These are phyloP conservation scores for Pugionium dolabratum DNA, from an alignment of 345 rosid genomes.

Conservation along the genomic window DNA sequence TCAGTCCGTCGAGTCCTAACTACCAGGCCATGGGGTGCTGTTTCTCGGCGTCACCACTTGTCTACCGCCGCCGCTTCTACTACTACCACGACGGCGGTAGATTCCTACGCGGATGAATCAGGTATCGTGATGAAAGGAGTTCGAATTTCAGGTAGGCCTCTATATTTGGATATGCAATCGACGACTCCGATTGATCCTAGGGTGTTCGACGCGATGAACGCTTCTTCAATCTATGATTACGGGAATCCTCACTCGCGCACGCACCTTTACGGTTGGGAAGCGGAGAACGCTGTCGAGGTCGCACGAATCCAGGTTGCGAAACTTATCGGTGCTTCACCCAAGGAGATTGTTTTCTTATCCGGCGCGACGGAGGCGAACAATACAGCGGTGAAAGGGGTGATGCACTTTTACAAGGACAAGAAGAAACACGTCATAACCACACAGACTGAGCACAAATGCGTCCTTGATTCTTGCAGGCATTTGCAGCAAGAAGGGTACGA, in stretches of 20 bases:
- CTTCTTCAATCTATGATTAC: slow-evolving; percentile 62
- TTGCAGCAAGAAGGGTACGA: slow-evolving; percentile 94
- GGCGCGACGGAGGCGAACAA: slow-evolving; percentile 97
- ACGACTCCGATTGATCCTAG: slow-evolving; percentile 95
- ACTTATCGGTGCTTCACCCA: slow-evolving; percentile 81
- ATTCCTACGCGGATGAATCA: slow-evolving; percentile 43
- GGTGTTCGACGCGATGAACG: slow-evolving; percentile 84
- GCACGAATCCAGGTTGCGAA: slow-evolving; percentile 76
- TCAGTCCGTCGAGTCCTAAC: slow-evolving; percentile 48
- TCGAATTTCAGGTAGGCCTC: slow-evolving; percentile 66
- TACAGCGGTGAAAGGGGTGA: slow-evolving; percentile 80
- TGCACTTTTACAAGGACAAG: slow-evolving; percentile 91
- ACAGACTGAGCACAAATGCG: slow-evolving; percentile 97
- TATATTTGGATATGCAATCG: slow-evolving; percentile 75
- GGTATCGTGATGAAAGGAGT: slow-evolving; percentile 69
- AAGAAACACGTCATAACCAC: slow-evolving; percentile 88
- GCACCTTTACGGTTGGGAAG: slow-evolving; percentile 97
- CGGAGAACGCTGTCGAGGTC: slow-evolving; percentile 78
- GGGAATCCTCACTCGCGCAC: slow-evolving; percentile 98
- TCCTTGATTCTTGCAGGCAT: slow-evolving; percentile 89
- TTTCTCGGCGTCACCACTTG: slow-evolving; percentile 37
- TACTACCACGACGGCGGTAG: slow-evolving; percentile 24
- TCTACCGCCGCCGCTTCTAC: slow-evolving; percentile 41
- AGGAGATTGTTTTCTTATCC: slow-evolving; percentile 85
- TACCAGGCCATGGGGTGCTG: slow-evolving; percentile 3